Percentiles rank a stretch among this genome's conserved stretches.
Evolutionary conservation across 768 basidiomycete species (phyloP).

Genomic region (Pholiota microspora): DNA sequence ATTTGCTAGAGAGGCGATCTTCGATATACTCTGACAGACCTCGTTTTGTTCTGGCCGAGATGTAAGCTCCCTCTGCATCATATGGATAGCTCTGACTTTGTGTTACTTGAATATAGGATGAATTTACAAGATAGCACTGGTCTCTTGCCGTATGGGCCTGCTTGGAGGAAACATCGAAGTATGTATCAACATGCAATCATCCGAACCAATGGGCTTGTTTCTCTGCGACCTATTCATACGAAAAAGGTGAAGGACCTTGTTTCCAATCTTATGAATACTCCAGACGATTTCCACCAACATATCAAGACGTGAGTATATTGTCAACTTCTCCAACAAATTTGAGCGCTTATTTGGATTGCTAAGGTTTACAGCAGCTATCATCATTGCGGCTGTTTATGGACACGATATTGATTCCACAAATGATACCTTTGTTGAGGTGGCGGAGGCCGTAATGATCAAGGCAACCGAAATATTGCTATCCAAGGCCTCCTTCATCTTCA

Average conservation of each 20-base stretch:
- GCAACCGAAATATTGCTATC: neutral
- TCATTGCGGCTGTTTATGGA: neutral
- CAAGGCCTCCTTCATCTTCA: neutral
- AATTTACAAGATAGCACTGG: neutral
- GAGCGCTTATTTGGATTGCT: neutral
- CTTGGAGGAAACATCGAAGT: neutral
- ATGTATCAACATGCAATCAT: neutral
- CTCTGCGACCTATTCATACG: neutral
- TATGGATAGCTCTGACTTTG: too few relatives aligned
- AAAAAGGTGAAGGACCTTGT: neutral
- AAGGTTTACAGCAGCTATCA: neutral
- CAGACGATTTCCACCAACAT: neutral
- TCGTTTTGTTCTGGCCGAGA: constrained; percentile 16
- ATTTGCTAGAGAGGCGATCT: constrained; percentile 24
- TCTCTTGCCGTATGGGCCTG: neutral
- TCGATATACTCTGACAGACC: constrained; percentile 25
- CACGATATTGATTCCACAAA: neutral
- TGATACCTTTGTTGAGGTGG: neutral
- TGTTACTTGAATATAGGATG: too few relatives aligned
- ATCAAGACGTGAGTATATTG: neutral
- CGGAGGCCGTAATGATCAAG: neutral
- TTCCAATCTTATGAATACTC: neutral
- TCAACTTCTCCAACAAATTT: too few relatives aligned
- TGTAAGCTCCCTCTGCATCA: too few relatives aligned
- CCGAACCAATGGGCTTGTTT: neutral